These are phyloP conservation scores for Cylindrotheca closterium DNA, from an alignment of 108 stramenopile species.

Conservation along the genomic window DNA sequence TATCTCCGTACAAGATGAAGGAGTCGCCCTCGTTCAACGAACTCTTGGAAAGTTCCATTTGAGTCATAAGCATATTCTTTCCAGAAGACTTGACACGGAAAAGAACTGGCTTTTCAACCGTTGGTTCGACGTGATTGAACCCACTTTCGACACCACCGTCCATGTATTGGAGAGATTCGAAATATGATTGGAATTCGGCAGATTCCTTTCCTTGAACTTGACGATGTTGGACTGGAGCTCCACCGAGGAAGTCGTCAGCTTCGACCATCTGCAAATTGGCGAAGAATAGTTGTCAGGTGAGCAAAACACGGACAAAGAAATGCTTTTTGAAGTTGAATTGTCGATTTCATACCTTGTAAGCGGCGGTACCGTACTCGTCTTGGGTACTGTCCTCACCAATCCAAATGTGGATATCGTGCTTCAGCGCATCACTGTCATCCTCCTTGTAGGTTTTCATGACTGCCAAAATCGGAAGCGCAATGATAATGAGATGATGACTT, in stretches of 20 bases:
- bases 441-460: constrained; percentile 17
- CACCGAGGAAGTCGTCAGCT: constrained; percentile 86
- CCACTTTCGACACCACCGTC: constrained; percentile 89
- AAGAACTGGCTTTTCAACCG: constrained; percentile 59
- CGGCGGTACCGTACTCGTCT: constrained; percentile 91
- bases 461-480: background rate
- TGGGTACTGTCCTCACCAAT: constrained; percentile 84
- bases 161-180: constrained; percentile 69
- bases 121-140: constrained; percentile 74
- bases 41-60: constrained; percentile 52
- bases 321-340: background rate
- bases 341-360: constrained; percentile 6
- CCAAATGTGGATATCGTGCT: constrained; percentile 81
- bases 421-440: constrained; percentile 20
- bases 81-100: constrained; percentile 57
- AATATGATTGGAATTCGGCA: constrained; percentile 52
- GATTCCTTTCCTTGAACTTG: constrained; percentile 87
- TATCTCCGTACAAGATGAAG: constrained; percentile 83
- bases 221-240: constrained; percentile 85
- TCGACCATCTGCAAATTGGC: constrained; percentile 86
- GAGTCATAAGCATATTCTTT: constrained; percentile 58
- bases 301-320: background rate
- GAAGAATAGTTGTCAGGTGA: background rate
- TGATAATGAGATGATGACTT: too few species aligned
- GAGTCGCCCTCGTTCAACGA: constrained; percentile 85